A percentile compares a stretch with the other conserved stretches of the same genome.
These are phyloP conservation scores for Daldinia decipiens DNA, from an alignment of 495 filamentous ascomycete species.

Conservation along the genomic window DNA sequence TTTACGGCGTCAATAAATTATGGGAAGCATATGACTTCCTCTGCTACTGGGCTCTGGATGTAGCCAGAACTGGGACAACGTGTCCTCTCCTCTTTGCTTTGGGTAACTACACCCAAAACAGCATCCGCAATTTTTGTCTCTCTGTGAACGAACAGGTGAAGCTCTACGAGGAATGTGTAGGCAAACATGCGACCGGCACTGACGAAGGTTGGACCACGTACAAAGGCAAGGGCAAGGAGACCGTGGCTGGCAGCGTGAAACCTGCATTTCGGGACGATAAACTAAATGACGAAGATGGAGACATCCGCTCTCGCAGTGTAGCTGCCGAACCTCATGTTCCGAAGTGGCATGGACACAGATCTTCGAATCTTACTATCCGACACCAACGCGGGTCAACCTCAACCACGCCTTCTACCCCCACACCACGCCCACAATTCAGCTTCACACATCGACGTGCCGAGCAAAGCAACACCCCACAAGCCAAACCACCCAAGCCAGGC, in stretches of 20 bases:
- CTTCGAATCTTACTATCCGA: background rate
- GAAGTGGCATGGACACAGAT: background rate
- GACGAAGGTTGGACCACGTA: background rate
- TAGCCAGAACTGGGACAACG: background rate
- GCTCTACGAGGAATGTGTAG: background rate
- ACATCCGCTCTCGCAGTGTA: background rate
- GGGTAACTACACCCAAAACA: background rate
- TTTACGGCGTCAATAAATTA: background rate
- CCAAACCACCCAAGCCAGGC: background rate
- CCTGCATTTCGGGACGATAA: background rate
- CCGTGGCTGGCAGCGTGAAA: background rate
- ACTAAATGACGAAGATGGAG: background rate
- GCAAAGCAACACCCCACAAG: background rate
- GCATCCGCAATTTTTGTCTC: background rate
- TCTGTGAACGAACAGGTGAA: background rate
- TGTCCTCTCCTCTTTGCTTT: background rate
- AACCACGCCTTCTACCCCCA: background rate
- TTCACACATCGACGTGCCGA: background rate
- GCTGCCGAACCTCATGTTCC: background rate
- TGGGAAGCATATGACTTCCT: constrained; percentile 5
- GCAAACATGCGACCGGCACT: background rate
- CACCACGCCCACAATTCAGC: background rate
- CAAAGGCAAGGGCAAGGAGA: background rate
- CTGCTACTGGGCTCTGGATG: constrained; percentile 7
- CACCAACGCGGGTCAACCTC: background rate